These are phyloP conservation scores for Starmerella stigmatis DNA, from an alignment of 805 yeast genomes.

Conservation along the genomic window DNA sequence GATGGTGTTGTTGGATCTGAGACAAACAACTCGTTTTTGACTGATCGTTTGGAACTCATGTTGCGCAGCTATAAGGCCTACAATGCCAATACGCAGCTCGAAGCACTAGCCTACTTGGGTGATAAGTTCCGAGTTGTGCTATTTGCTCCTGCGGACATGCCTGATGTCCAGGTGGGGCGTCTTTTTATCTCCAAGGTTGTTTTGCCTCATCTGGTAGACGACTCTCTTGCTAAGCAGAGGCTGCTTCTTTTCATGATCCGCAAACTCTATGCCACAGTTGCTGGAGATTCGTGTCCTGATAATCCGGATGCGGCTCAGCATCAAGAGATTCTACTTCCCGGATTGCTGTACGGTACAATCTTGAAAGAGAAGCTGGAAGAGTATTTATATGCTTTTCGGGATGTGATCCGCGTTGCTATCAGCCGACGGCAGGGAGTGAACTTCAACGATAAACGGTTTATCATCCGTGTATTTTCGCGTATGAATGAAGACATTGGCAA, in stretches of 20 bases:
- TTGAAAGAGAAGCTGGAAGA: conserved; percentile 94
- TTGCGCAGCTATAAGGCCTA: conserved; percentile 80
- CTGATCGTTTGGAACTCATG: conserved; percentile 93
- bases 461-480: conserved; percentile 64
- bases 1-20: conserved; percentile 94
- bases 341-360: conserved; percentile 93
- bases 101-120: conserved; percentile 89
- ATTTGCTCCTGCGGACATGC: conserved; percentile 75
- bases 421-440: conserved; percentile 69
- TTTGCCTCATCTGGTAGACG: conserved; percentile 63
- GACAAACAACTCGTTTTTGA: conserved; percentile 75
- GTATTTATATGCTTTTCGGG: conserved; percentile 59
- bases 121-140: conserved; percentile 91
- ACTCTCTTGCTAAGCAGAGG: conserved; percentile 70
- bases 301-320: conserved; percentile 99
- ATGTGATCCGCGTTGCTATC: conserved; percentile 69
- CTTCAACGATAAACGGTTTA: conserved; percentile 73
- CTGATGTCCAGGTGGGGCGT: conserved; percentile 84
- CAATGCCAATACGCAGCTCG: conserved; percentile 65
- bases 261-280: conserved; percentile 86
- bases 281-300: conserved; percentile 93
- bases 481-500: conserved; percentile 90
- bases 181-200: conserved; percentile 76
- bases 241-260: conserved; percentile 88
- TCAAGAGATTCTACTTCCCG: conserved; percentile 92